Evolutionary conservation across 495 filamentous ascomycete species (phyloP).

Genomic region (Polyplosphaeria fusca): DNA sequence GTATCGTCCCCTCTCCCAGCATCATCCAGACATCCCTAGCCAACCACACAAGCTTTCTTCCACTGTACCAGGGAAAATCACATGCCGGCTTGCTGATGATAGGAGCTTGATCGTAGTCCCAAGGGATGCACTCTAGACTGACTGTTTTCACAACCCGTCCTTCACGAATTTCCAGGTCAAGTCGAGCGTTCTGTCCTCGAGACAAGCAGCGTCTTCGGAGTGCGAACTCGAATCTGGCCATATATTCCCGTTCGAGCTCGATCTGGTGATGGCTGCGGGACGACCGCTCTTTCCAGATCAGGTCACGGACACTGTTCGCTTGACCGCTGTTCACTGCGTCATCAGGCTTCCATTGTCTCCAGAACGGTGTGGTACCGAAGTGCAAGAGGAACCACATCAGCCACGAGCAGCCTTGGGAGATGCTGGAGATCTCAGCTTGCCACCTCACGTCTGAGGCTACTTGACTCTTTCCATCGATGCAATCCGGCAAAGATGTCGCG

Average conservation of each 20-base stretch:
- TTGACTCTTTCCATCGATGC: not conserved
- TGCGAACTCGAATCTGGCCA: slow-evolving; percentile 11
- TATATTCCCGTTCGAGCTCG: not conserved
- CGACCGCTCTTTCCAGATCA: not conserved
- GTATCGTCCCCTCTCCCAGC: not conserved
- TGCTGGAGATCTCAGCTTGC: not conserved
- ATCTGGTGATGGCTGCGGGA: not conserved
- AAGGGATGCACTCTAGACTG: slow-evolving; percentile 6
- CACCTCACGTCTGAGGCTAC: not conserved
- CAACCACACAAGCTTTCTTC: not conserved
- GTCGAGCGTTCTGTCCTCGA: not conserved
- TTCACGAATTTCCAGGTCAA: not conserved
- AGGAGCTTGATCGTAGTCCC: slow-evolving; percentile 11
- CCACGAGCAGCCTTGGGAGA: slow-evolving; percentile 11
- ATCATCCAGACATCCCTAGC: slow-evolving; percentile 1
- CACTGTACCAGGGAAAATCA: slow-evolving; percentile 13
- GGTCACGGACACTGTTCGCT: not conserved
- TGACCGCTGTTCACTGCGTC: not conserved
- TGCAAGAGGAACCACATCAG: slow-evolving; percentile 13
- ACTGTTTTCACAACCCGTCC: slow-evolving; percentile 11
- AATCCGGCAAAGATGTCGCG: not conserved
- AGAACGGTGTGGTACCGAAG: slow-evolving; percentile 1
- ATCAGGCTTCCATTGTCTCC: not conserved
- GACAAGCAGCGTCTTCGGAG: slow-evolving; percentile 3
- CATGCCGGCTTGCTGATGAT: not conserved